phyloP scores from a whole-genome alignment of 2,329 filamentous ascomycete species.

The Fusarium sp. region DNA sequence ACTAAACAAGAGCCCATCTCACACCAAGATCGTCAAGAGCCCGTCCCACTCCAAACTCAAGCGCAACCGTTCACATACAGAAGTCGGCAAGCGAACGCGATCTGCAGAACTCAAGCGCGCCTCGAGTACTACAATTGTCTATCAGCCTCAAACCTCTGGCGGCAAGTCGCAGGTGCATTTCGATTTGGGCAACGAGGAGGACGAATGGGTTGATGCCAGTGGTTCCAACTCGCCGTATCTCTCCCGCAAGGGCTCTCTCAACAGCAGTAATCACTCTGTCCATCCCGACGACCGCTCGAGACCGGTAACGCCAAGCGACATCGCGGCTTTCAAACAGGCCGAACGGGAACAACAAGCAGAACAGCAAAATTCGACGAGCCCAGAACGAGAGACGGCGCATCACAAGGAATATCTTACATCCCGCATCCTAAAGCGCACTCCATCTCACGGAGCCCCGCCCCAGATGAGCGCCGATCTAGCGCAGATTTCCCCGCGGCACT shows the following conservation, averaged over 20 bases:
- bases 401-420: conserved; percentile 76
- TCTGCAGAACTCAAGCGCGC: conserved; percentile 66
- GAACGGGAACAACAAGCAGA: conserved; percentile 22
- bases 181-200: conserved; percentile 68
- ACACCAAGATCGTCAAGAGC: conserved; percentile 63
- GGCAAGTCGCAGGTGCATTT: conserved; percentile 70
- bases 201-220: conserved; percentile 76
- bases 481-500: conserved; percentile 54
- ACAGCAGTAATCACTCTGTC: conserved; percentile 62
- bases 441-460: conserved; percentile 70
- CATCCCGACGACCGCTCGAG: conserved; percentile 52
- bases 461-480: conserved; percentile 70
- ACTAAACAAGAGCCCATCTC: conserved; percentile 47
- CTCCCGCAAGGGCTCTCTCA: conserved; percentile 59
- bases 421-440: conserved; percentile 71
- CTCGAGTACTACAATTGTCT: conserved; percentile 61
- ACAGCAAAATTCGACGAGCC: conserved; percentile 40
- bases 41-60: conserved; percentile 62
- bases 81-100: conserved; percentile 64
- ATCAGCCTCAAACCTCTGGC: conserved; percentile 55
- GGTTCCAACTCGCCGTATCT: conserved; percentile 69
- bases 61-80: conserved; percentile 40
- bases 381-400: conserved; percentile 56
- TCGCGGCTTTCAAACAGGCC: conserved; percentile 16
- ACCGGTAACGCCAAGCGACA: conserved; percentile 51